Evolutionary conservation across 2,329 filamentous ascomycete genomes (phyloP).

Genomic region (Sarocladium kiliense): DNA sequence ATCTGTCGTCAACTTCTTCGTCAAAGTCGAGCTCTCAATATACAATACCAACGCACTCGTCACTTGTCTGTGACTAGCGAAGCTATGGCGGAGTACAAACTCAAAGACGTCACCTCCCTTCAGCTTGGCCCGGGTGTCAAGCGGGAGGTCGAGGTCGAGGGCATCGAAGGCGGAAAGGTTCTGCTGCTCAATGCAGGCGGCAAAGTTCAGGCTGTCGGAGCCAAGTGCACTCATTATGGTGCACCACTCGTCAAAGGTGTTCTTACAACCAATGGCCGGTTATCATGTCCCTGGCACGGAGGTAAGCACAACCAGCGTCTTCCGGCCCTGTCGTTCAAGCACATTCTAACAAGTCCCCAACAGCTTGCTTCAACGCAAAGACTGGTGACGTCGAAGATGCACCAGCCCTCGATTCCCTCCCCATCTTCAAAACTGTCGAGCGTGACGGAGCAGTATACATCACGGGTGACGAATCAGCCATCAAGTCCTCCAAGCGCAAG

Average conservation of each 20-base stretch:
- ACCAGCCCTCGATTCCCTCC: slow-evolving; percentile 80
- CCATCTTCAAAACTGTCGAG: slow-evolving; percentile 74
- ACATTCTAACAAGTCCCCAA: not conserved
- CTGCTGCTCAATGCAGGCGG: slow-evolving; percentile 75
- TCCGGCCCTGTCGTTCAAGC: not conserved
- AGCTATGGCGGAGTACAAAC: slow-evolving; percentile 57
- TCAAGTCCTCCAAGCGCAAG: slow-evolving; percentile 71
- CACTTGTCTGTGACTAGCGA: not conserved
- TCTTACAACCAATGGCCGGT: slow-evolving; percentile 70
- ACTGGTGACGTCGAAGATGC: slow-evolving; percentile 95
- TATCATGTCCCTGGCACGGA: slow-evolving; percentile 97
- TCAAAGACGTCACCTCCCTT: slow-evolving; percentile 73
- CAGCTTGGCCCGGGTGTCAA: slow-evolving; percentile 77
- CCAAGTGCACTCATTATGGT: slow-evolving; percentile 89
- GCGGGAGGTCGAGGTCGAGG: slow-evolving; percentile 85
- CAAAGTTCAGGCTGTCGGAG: slow-evolving; percentile 71
- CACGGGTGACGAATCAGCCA: slow-evolving; percentile 68
- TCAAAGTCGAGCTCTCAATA: not conserved
- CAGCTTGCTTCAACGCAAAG: slow-evolving; percentile 85
- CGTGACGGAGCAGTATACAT: slow-evolving; percentile 82
- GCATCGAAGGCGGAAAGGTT: slow-evolving; percentile 79
- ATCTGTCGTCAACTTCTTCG: not conserved
- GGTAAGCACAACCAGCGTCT: slow-evolving; percentile 45
- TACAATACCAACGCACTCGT: not conserved
- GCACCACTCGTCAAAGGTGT: slow-evolving; percentile 85